Percentiles rank a stretch among this genome's conserved stretches.
These are phyloP conservation scores for Zizania latifolia DNA, from an alignment of 176 grass and related monocot genomes.

Conservation along the genomic window DNA sequence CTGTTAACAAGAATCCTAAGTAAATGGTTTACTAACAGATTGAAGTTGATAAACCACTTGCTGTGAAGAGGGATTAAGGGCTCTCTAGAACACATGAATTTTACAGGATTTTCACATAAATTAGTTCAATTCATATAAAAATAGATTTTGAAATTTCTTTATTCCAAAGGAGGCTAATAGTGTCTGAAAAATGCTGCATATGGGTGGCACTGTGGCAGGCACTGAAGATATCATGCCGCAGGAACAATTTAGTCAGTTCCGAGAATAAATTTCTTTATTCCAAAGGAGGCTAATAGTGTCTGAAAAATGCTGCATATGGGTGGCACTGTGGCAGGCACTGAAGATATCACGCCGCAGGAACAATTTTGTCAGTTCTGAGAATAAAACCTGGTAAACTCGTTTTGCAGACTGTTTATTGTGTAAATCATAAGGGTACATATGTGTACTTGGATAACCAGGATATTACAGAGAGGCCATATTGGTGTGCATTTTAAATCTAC, in stretches of 20 bases:
- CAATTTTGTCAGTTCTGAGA: background rate
- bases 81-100: too few species aligned
- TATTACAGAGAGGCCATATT: background rate
- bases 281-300: background rate
- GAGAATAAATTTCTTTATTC: too few species aligned
- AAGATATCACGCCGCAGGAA: background rate
- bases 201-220: background rate
- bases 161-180: background rate
- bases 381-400: background rate
- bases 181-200: conserved; percentile 8
- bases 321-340: background rate
- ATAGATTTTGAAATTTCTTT: too few species aligned
- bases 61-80: background rate
- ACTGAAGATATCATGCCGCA: background rate
- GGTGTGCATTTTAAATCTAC: background rate
- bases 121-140: too few species aligned
- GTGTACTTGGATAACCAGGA: background rate
- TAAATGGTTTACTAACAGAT: background rate
- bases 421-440: background rate
- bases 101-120: too few species aligned
- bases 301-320: conserved; percentile 8
- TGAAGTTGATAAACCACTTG: conserved; percentile 8
- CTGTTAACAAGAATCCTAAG: background rate
- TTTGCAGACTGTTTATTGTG: background rate
- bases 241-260: background rate